These are phyloP conservation scores for Phytophthora pisi DNA, from an alignment of 352 stramenopile species.

Conservation along the genomic window DNA sequence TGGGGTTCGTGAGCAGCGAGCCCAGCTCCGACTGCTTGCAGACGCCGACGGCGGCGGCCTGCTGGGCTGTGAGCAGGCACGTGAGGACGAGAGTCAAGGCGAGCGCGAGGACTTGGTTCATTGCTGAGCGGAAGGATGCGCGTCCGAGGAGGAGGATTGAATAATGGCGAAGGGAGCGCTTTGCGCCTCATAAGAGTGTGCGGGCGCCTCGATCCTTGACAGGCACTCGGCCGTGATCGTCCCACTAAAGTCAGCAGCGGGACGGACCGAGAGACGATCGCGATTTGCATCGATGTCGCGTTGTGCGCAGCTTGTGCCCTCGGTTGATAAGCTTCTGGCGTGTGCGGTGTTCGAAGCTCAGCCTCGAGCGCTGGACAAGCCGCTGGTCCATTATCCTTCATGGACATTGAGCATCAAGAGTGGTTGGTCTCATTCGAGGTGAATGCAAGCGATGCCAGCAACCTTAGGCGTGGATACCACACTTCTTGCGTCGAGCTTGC, in stretches of 20 bases:
- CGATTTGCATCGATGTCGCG: background rate
- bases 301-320: too few species aligned
- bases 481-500: too few species aligned
- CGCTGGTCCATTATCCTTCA: too few species aligned
- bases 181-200: background rate
- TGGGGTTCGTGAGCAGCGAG: constrained; percentile 37
- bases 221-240: constrained; percentile 5
- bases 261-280: constrained; percentile 8
- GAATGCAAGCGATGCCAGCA: too few species aligned
- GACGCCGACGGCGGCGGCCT: constrained; percentile 15
- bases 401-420: too few species aligned
- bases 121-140: constrained; percentile 1
- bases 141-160: constrained; percentile 11
- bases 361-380: too few species aligned
- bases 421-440: too few species aligned
- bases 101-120: constrained; percentile 19
- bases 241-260: constrained; percentile 26
- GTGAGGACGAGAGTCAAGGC: constrained; percentile 4
- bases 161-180: constrained; percentile 8
- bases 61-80: background rate
- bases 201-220: background rate
- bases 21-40: constrained; percentile 34
- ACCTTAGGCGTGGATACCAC: too few species aligned
- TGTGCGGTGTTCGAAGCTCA: too few species aligned
- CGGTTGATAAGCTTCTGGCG: too few species aligned